Evolutionary conservation across 2,329 filamentous ascomycete species (phyloP).

Genomic region (Leptographium lundbergii): DNA sequence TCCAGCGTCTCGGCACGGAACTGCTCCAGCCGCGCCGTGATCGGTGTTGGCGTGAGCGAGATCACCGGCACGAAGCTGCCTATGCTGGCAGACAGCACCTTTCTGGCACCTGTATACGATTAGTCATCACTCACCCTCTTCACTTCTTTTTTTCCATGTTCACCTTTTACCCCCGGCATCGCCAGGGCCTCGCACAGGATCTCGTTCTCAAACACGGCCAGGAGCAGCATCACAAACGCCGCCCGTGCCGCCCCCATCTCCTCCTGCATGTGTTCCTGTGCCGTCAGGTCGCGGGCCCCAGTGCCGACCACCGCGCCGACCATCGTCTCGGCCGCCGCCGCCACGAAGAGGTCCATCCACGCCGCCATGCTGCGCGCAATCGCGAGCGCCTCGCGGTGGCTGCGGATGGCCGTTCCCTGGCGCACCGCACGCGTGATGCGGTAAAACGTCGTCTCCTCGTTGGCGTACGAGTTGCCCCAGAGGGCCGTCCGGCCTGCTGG

Average conservation of each 20-base stretch:
- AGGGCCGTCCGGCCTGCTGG: conserved; percentile 15
- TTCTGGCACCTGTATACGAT: conserved; percentile 27
- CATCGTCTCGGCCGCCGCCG: conserved; percentile 30
- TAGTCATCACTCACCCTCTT: background rate
- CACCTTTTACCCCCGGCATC: conserved; percentile 21
- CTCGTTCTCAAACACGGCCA: conserved; percentile 48
- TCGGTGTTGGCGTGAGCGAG: conserved; percentile 41
- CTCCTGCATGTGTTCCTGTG: conserved; percentile 29
- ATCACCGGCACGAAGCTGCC: conserved; percentile 42
- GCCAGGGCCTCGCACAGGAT: conserved; percentile 40
- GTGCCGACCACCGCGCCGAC: conserved; percentile 21
- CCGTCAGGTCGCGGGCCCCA: conserved; percentile 4
- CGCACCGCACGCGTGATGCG: conserved; percentile 80
- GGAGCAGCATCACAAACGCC: conserved; percentile 50
- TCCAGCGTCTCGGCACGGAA: conserved; percentile 46
- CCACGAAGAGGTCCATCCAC: conserved; percentile 48
- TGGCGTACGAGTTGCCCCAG: conserved; percentile 45
- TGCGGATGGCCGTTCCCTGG: conserved; percentile 34
- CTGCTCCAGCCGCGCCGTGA: conserved; percentile 39
- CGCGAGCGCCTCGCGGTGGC: conserved; percentile 33
- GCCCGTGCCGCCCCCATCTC: conserved; percentile 49
- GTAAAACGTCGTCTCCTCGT: conserved; percentile 89
- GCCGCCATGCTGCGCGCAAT: conserved; percentile 36
- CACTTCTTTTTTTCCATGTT: background rate
- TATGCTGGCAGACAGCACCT: conserved; percentile 36